Evolutionary conservation across 257 asterid genomes (phyloP).

Genomic region (Nicotiana benthamiana): DNA sequence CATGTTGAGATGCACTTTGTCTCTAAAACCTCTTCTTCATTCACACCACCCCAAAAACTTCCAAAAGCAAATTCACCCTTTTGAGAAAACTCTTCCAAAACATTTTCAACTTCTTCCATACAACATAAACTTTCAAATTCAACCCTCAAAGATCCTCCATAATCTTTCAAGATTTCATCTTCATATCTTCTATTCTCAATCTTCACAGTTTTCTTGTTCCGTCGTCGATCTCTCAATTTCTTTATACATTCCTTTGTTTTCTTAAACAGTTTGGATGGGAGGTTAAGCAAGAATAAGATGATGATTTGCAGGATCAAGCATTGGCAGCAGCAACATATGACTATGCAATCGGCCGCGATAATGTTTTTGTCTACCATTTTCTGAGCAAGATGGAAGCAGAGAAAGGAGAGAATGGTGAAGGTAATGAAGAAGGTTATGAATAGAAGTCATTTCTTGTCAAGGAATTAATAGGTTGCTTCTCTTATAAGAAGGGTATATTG

Average conservation of each 20-base stretch:
- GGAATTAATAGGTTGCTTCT: conserved; percentile 36
- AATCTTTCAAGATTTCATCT: conserved; percentile 25
- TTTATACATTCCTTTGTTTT: conserved; percentile 40
- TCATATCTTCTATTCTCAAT: conserved; percentile 15
- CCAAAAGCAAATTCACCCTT: conserved; percentile 81
- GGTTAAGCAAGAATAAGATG: conserved; percentile 46
- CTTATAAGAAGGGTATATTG: conserved; percentile 35
- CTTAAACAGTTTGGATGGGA: conserved; percentile 42
- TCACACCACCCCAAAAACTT: conserved; percentile 58
- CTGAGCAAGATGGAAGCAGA: not conserved
- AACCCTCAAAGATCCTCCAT: conserved; percentile 24
- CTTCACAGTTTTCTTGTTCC: conserved; percentile 20
- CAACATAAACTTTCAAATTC: conserved; percentile 28
- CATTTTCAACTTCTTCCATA: conserved; percentile 63
- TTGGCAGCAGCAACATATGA: conserved; percentile 74
- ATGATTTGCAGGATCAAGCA: conserved; percentile 71
- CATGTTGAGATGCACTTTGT: conserved; percentile 26
- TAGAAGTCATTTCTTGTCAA: conserved; percentile 36
- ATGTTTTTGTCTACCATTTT: conserved; percentile 57
- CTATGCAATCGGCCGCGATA: conserved; percentile 75
- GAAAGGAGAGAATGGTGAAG: not conserved
- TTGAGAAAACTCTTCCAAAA: conserved; percentile 50
- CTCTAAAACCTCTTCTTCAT: not conserved
- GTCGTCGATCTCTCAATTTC: conserved; percentile 29
- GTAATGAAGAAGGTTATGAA: conserved; percentile 22